Evolutionary conservation across 2,329 filamentous ascomycete genomes (phyloP).

Genomic region (Cucurbitaria berberidis): DNA sequence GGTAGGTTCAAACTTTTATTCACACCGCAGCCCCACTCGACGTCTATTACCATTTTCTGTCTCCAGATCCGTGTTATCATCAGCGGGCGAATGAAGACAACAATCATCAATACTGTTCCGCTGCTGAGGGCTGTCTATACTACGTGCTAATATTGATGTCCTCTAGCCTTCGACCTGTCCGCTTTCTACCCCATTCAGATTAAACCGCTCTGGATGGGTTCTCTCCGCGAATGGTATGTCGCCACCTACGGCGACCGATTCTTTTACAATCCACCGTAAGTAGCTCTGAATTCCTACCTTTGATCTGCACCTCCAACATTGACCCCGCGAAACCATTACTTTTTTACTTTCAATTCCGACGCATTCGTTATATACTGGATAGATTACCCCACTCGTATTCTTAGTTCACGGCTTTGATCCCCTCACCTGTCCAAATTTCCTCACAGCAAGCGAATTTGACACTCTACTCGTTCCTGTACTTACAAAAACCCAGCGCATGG

Average conservation of each 20-base stretch:
- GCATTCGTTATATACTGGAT: too few species aligned
- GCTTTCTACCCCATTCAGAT: slow-evolving; percentile 63
- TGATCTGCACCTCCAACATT: not conserved
- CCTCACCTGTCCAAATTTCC: not conserved
- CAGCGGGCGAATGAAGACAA: too few species aligned
- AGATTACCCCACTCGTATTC: too few species aligned
- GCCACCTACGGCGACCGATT: slow-evolving; percentile 68
- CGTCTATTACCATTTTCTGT: not conserved
- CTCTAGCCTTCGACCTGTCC: slow-evolving; percentile 65
- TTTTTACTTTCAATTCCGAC: not conserved
- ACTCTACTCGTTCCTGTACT: not conserved
- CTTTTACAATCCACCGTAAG: slow-evolving; percentile 62
- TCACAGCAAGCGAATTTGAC: not conserved
- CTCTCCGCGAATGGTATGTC: slow-evolving; percentile 64
- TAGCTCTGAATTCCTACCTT: not conserved
- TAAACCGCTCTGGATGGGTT: slow-evolving; percentile 56
- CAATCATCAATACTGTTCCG: too few species aligned
- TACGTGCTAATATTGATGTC: not conserved
- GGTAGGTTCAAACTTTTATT: slow-evolving; percentile 47
- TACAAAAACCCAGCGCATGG: slow-evolving; percentile 54
- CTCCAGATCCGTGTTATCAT: not conserved
- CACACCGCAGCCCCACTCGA: not conserved
- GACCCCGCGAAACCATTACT: not conserved
- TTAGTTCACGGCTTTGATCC: too few species aligned
- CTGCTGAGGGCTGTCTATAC: not conserved